These are phyloP conservation scores for Trichomonascus vanleenenianus DNA, from an alignment of 805 yeast genomes.

Conservation along the genomic window DNA sequence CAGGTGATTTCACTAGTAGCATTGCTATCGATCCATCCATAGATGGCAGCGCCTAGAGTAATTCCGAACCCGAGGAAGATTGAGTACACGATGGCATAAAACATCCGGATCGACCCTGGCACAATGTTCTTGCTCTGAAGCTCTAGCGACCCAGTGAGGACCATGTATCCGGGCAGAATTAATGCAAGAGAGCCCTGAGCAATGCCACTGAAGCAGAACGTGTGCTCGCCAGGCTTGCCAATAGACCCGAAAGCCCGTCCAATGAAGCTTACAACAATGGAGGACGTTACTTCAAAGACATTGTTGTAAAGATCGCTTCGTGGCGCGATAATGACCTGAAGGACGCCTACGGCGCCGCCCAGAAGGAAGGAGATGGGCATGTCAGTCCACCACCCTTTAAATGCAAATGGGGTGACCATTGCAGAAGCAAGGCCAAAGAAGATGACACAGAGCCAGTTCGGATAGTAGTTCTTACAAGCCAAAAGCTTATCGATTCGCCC, in stretches of 20 bases:
- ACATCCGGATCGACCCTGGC: constrained; percentile 94
- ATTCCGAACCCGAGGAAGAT: constrained; percentile 88
- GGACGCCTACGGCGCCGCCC: constrained; percentile 73
- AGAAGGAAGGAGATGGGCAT: constrained; percentile 75
- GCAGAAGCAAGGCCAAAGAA: constrained; percentile 77
- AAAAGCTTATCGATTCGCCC: constrained; percentile 60
- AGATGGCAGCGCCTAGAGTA: constrained; percentile 85
- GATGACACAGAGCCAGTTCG: constrained; percentile 69
- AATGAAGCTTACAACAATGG: constrained; percentile 78
- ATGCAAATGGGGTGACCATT: constrained; percentile 82
- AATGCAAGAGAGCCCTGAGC: constrained; percentile 87
- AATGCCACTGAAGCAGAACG: constrained; percentile 79
- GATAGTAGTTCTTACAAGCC: constrained; percentile 51
- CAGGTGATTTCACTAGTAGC: constrained; percentile 65
- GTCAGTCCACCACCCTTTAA: constrained; percentile 83
- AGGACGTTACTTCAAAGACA: constrained; percentile 87
- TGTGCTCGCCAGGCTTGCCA: constrained; percentile 30
- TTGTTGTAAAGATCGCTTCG: constrained; percentile 75
- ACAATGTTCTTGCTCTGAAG: constrained; percentile 83
- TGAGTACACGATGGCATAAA: constrained; percentile 90
- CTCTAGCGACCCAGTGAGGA: constrained; percentile 81
- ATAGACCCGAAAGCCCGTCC: constrained; percentile 90
- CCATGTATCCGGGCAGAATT: constrained; percentile 90
- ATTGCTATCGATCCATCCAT: constrained; percentile 85
- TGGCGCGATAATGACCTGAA: constrained; percentile 77